phyloP scores from a whole-genome alignment of 169 alveolate species.

The Besnoitia besnoiti region DNA sequence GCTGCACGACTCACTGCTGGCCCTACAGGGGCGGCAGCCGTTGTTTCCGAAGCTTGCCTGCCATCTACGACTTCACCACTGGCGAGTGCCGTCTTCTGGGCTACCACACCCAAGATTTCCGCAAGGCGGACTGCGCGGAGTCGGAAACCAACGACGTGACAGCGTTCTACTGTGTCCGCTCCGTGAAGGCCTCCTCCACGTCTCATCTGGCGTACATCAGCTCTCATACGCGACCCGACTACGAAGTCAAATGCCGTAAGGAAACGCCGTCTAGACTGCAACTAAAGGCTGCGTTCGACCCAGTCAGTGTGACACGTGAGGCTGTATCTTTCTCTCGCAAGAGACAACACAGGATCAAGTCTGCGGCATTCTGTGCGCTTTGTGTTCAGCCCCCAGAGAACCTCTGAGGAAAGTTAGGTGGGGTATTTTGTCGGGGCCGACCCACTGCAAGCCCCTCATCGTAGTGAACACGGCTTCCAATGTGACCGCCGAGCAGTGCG shows the following conservation, averaged over 20 bases:
- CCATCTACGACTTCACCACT: slow-evolving; percentile 51
- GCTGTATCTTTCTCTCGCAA: not conserved
- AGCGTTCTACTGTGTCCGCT: slow-evolving; percentile 60
- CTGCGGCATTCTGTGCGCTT: not conserved
- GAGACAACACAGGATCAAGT: not conserved
- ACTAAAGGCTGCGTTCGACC: too few relatives aligned
- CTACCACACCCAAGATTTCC: slow-evolving; percentile 63
- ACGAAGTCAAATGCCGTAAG: slow-evolving; percentile 73
- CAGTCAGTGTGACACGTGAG: not conserved
- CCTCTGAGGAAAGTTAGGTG: slow-evolving; percentile 54
- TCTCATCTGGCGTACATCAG: slow-evolving; percentile 61
- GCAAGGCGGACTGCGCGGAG: slow-evolving; percentile 38
- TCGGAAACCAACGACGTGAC: slow-evolving; percentile 11
- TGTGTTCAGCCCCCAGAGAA: slow-evolving; percentile 62
- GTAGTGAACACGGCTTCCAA: not conserved
- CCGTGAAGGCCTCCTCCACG: slow-evolving; percentile 58
- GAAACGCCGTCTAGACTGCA: too few relatives aligned
- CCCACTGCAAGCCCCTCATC: slow-evolving; percentile 43
- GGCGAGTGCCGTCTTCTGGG: slow-evolving; percentile 69
- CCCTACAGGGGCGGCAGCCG: slow-evolving; percentile 40
- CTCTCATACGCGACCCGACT: slow-evolving; percentile 69
- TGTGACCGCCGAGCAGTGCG: slow-evolving; percentile 61
- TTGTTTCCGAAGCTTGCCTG: slow-evolving; percentile 70
- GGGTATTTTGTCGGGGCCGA: slow-evolving; percentile 35
- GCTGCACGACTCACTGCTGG: slow-evolving; percentile 73